Conservation (phyloP, 1,139 yeast genomes). For the Blastobotrys serpentis region DNA sequence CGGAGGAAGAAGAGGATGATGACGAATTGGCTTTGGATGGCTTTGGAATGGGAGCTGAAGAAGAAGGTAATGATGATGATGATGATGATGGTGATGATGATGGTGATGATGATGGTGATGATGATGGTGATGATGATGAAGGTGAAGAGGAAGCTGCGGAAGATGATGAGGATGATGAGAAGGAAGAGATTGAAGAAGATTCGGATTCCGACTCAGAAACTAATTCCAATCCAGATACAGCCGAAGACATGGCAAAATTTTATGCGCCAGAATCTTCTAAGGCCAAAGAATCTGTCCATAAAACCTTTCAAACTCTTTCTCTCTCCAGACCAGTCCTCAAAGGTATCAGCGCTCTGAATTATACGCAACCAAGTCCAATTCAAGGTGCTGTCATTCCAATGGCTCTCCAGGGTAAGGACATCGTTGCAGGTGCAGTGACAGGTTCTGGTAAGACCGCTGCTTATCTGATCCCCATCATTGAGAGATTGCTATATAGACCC, state of each 20-base stretch:
- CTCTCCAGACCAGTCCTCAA: constrained; percentile 87
- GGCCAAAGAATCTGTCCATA: constrained; percentile 47
- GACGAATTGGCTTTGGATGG: constrained; percentile 43
- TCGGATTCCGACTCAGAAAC: constrained; percentile 31
- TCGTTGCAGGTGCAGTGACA: constrained; percentile 99
- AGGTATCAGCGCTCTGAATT: constrained; percentile 78
- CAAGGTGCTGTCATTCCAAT: constrained; percentile 93
- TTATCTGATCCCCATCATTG: constrained; percentile 91
- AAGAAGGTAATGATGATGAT: constrained; percentile 42
- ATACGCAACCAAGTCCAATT: constrained; percentile 85
- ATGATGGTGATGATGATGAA: constrained; percentile 48
- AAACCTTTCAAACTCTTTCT: constrained; percentile 71
- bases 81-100: constrained; percentile 50
- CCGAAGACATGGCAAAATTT: constrained; percentile 36
- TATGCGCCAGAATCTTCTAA: constrained; percentile 37
- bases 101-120: constrained; percentile 42
- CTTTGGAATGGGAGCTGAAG: constrained; percentile 43
- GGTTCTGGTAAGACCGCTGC: constrained; percentile 99
- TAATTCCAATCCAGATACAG: constrained; percentile 34
- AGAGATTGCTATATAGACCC: constrained; percentile 86
- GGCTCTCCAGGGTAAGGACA: constrained; percentile 86
- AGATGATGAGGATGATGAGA: constrained; percentile 36
- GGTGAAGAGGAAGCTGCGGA: constrained; percentile 28
- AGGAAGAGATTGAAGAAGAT: constrained; percentile 34
- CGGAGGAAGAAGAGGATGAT: constrained; percentile 39